A percentile compares a stretch with the other conserved stretches of the same genome.
phyloP scores from a whole-genome alignment of 768 basidiomycete species.

The Trametes elegans region DNA sequence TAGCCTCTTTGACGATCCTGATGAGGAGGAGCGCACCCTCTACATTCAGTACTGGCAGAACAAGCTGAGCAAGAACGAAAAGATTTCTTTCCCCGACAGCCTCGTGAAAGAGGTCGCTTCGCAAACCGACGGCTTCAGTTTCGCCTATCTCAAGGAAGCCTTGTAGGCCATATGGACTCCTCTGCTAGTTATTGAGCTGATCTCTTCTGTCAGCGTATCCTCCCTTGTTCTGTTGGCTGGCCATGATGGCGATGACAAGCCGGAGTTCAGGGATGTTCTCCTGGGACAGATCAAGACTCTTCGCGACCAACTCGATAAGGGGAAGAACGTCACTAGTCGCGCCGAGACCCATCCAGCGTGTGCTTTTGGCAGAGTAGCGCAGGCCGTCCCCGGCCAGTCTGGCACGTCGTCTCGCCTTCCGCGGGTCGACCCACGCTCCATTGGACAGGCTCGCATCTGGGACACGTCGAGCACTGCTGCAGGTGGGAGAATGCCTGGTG shows the following conservation, averaged over 20 bases:
- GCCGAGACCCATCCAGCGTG: not conserved
- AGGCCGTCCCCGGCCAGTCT: not conserved
- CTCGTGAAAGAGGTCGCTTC: conserved; percentile 60
- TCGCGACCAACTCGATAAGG: conserved; percentile 62
- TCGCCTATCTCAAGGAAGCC: conserved; percentile 87
- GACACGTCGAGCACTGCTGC: conserved; percentile 11
- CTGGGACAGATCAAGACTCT: conserved; percentile 60
- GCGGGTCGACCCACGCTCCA: conserved; percentile 12
- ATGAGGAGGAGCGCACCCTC: conserved; percentile 55
- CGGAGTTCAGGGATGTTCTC: conserved; percentile 49
- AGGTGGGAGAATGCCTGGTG: conserved; percentile 24
- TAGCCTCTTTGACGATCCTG: conserved; percentile 74
- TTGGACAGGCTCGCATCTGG: conserved; percentile 23
- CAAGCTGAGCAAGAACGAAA: conserved; percentile 63
- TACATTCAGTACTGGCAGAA: conserved; percentile 81
- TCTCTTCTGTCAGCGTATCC: conserved; percentile 52
- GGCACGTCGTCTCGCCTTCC: not conserved
- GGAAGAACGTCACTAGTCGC: conserved; percentile 6
- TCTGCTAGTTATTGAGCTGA: not conserved
- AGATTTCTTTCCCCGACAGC: conserved; percentile 64
- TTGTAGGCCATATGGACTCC: conserved; percentile 80
- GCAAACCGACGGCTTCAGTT: conserved; percentile 68
- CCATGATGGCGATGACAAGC: conserved; percentile 44
- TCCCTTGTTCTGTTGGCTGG: conserved; percentile 64
- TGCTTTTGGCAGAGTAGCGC: not conserved